Evolutionary conservation across 495 filamentous ascomycete species (phyloP).

Genomic region (Podospora anserina): DNA sequence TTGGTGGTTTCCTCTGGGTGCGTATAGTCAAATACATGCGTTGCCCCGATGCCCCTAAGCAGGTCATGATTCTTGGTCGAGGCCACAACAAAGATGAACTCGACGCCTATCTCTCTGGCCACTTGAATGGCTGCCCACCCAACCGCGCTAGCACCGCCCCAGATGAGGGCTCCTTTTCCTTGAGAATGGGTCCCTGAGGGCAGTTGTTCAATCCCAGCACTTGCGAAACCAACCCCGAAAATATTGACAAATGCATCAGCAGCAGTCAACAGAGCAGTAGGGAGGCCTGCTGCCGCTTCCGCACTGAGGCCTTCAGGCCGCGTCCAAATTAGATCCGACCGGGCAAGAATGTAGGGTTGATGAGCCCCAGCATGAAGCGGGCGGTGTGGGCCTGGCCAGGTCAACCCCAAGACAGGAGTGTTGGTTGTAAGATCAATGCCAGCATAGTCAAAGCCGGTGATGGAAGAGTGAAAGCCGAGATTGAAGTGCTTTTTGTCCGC

Average conservation of each 20-base stretch:
- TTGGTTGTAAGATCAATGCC: slow-evolving; percentile 9
- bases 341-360: slow-evolving; percentile 17
- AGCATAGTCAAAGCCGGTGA: slow-evolving; percentile 20
- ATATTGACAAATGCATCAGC: slow-evolving; percentile 17
- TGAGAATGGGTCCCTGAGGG: not conserved
- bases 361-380: slow-evolving; percentile 15
- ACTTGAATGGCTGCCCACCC: slow-evolving; percentile 19
- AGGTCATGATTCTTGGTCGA: slow-evolving; percentile 9
- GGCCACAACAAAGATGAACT: slow-evolving; percentile 10
- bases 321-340: slow-evolving; percentile 8
- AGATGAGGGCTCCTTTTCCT: slow-evolving; percentile 9
- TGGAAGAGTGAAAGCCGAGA: slow-evolving; percentile 18
- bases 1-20: slow-evolving; percentile 11
- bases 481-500: slow-evolving; percentile 22
- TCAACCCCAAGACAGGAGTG: slow-evolving; percentile 16
- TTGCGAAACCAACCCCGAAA: slow-evolving; percentile 13
- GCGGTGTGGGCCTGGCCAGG: slow-evolving; percentile 9
- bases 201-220: slow-evolving; percentile 1
- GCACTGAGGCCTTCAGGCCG: not conserved
- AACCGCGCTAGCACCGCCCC: slow-evolving; percentile 17
- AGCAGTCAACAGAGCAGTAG: slow-evolving; percentile 12
- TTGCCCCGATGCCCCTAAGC: slow-evolving; percentile 13
- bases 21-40: slow-evolving; percentile 16
- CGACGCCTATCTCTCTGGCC: slow-evolving; percentile 11
- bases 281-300: slow-evolving; percentile 7